Base-by-base conservation (phyloP, 1,284 basidiomycete species). In the Trichosporon asahii region DNA sequence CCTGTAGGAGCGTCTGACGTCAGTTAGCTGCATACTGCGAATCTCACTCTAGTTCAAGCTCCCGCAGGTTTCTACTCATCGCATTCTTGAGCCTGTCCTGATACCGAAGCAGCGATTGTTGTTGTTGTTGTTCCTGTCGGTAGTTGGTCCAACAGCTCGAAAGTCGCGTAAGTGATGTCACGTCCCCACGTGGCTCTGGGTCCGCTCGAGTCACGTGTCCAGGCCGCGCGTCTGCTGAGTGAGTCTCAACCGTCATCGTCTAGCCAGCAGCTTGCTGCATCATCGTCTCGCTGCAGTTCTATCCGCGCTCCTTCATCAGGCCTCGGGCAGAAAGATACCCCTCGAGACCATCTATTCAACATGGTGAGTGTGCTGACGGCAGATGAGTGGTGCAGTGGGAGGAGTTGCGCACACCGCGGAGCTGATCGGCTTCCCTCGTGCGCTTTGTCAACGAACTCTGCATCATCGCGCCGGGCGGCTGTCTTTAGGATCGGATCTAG, bases 1-100 rank as follows among this genome's bases (percentile, higher is more conserved):
- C 60, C 78, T 78, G 57, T 82, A 65, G 44, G 76, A 73, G 49
- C 76, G 77, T 3, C 76, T 79, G 61, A 1, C 1, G 37, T 21
- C 21, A 64, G 55, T 15, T 23, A 1, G 27, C 1, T 11, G 23
- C 1, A 5, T 5, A 5, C 27, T 2, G 0, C 7, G 2, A 11
- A 4, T 6, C 72, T 64, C 46, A 75, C 74, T 68, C 69, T 1
- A 75, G 46, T 5, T 53, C n/a, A 11, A 75, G 72, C 14, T 70
- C 68, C 4, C 70, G 63, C 21, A 73, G 29, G 57, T 61, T 31
- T 21, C 57, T 61, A 27, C 27, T 31, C 57, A 61, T 61, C 57
- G 57, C 57, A 61, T 61, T 31, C 29, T 61, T 8, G n/a, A 8
- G 14, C 29, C 18, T 29, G 29, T 29, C 33, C 18, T 3, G 7